These are phyloP conservation scores for Solanum pimpinellifolium DNA, from an alignment of 257 asterid species.

Conservation along the genomic window DNA sequence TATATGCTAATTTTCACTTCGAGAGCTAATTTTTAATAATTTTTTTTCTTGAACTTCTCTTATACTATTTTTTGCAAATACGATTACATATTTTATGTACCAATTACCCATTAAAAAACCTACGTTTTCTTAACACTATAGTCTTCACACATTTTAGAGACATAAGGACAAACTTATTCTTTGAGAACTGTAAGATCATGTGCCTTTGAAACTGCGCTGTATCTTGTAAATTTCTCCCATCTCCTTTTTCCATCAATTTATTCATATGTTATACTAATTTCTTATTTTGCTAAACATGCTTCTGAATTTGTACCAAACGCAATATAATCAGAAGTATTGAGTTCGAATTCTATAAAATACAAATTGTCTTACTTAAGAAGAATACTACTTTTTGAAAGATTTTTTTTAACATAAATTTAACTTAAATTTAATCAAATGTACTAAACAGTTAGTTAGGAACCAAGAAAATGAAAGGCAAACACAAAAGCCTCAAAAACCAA, in stretches of 20 bases:
- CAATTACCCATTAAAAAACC: slow-evolving; percentile 5
- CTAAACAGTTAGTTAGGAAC: neutral
- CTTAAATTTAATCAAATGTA: neutral
- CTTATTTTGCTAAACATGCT: neutral
- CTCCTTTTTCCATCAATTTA: neutral
- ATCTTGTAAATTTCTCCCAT: neutral
- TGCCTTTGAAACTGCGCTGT: neutral
- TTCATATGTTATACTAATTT: neutral
- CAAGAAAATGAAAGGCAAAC: neutral
- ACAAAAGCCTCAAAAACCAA: neutral
- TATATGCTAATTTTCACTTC: neutral
- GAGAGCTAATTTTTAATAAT: neutral
- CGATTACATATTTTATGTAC: neutral
- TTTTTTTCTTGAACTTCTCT: neutral
- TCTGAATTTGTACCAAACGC: neutral
- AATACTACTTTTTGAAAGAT: accelerated
- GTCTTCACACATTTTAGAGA: neutral
- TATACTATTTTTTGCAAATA: neutral
- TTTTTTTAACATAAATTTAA: neutral
- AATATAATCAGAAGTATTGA: neutral
- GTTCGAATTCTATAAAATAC: accelerated
- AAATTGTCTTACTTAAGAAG: neutral
- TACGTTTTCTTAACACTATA: neutral
- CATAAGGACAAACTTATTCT: neutral
- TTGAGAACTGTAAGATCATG: neutral